phyloP scores from a whole-genome alignment of 345 rosid species.

The Clausena lansium region DNA sequence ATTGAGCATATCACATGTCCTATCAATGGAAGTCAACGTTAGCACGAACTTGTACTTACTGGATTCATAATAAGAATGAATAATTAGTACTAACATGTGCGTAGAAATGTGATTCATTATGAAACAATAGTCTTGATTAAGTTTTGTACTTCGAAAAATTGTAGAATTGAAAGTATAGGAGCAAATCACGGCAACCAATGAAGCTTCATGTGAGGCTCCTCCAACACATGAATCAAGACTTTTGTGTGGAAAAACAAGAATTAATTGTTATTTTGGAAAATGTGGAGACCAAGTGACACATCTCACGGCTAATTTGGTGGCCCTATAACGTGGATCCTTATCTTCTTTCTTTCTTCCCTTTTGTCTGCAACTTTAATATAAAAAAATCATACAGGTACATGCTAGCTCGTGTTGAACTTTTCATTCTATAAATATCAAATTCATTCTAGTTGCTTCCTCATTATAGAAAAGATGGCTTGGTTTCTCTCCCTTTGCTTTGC shows the following conservation, averaged over 20 bases:
- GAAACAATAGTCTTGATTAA: neutral
- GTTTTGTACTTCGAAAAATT: neutral
- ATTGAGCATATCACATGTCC: neutral
- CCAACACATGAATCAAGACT: neutral
- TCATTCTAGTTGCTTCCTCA: neutral
- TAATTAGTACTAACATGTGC: neutral
- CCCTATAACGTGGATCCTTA: conserved; percentile 13
- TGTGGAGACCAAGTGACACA: conserved; percentile 20
- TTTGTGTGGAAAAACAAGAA: neutral
- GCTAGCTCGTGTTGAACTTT: neutral
- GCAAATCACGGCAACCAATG: conserved; percentile 17
- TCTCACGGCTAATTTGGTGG: conserved; percentile 29
- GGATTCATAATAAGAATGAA: neutral
- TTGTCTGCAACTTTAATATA: neutral
- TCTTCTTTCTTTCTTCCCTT: neutral
- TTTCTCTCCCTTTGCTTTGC: conserved; percentile 17
- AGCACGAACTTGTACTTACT: neutral
- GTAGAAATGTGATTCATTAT: too few relatives aligned
- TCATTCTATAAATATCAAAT: neutral
- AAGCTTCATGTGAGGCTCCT: neutral
- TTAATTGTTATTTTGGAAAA: neutral
- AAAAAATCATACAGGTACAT: too few relatives aligned
- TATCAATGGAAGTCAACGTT: neutral
- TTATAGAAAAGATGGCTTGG: conserved; percentile 17
- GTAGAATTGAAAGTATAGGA: neutral